Conservation (phyloP, 257 asterid species). For the Rehmannia glutinosa region DNA sequence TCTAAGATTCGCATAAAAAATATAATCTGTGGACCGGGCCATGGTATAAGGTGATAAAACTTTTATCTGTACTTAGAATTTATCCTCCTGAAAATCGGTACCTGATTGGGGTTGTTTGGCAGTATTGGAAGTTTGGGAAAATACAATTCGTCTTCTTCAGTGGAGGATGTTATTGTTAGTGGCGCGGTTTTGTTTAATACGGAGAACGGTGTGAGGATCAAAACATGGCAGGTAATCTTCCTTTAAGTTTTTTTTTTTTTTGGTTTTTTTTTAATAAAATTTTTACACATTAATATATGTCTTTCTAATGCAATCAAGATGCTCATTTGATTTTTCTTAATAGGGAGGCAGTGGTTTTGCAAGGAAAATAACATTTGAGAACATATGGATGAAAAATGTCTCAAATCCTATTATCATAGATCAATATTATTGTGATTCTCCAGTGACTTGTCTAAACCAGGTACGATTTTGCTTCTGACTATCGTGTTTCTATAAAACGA, state of each 20-base stretch:
- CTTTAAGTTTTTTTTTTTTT: background rate
- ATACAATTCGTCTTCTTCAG: slow-evolving; percentile 36
- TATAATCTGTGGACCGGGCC: slow-evolving; percentile 62
- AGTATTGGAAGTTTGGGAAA: slow-evolving; percentile 93
- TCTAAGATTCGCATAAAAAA: slow-evolving; percentile 43
- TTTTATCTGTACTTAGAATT: background rate
- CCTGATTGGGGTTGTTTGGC: slow-evolving; percentile 17
- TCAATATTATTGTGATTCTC: slow-evolving; percentile 83
- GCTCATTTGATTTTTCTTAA: background rate
- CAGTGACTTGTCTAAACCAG: slow-evolving; percentile 59
- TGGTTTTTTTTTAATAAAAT: background rate
- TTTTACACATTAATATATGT: no score
- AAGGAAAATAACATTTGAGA: slow-evolving; percentile 52
- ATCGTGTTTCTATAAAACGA: no score
- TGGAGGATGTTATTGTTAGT: slow-evolving; percentile 52
- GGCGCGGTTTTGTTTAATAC: slow-evolving; percentile 50
- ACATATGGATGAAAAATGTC: slow-evolving; percentile 71
- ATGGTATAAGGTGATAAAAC: slow-evolving; percentile 74
- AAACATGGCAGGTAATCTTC: slow-evolving; percentile 81
- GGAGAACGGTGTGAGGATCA: slow-evolving; percentile 76
- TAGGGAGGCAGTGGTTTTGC: slow-evolving; percentile 91
- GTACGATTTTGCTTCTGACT: slow-evolving; percentile 29
- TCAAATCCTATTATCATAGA: slow-evolving; percentile 81
- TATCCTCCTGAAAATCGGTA: background rate
- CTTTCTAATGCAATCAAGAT: background rate